These are phyloP conservation scores for Heritiera fomes DNA, from an alignment of 345 rosid species.

Conservation along the genomic window DNA sequence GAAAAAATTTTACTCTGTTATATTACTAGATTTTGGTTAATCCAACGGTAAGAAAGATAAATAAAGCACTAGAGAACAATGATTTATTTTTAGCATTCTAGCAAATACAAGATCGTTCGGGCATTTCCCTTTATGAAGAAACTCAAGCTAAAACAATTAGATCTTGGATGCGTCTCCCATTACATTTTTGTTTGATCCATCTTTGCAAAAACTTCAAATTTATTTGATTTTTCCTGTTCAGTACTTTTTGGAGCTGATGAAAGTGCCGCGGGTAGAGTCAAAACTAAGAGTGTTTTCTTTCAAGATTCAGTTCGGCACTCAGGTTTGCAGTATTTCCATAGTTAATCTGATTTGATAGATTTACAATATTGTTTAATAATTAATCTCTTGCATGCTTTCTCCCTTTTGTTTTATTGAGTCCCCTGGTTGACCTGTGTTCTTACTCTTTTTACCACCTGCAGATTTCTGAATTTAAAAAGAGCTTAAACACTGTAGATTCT, in stretches of 20 bases:
- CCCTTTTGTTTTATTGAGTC: neutral
- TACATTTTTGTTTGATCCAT: slow-evolving; percentile 4
- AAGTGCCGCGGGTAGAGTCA: slow-evolving; percentile 97
- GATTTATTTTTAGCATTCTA: neutral
- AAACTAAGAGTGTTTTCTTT: slow-evolving; percentile 94
- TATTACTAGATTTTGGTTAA: neutral
- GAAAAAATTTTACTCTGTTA: neutral
- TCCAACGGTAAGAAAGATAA: slow-evolving; percentile 6
- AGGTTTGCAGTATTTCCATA: slow-evolving; percentile 68
- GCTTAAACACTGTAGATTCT: slow-evolving; percentile 78
- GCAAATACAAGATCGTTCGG: neutral
- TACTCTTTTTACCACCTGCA: slow-evolving; percentile 35
- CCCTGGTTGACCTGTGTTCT: slow-evolving; percentile 7
- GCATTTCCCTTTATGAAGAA: neutral
- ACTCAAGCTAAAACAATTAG: neutral
- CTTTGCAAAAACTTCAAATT: slow-evolving; percentile 7
- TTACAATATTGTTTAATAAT: slow-evolving; percentile 23
- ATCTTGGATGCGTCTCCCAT: neutral
- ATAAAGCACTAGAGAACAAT: neutral
- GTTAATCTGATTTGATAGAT: slow-evolving; percentile 32
- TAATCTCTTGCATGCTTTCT: slow-evolving; percentile 19
- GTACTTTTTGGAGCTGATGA: slow-evolving; percentile 96
- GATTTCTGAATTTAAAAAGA: slow-evolving; percentile 85
- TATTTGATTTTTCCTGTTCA: slow-evolving; percentile 36
- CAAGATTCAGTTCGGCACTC: slow-evolving; percentile 89